These are phyloP conservation scores for Claviceps humidiphila DNA, from an alignment of 2,329 filamentous ascomycete genomes.

Conservation along the genomic window DNA sequence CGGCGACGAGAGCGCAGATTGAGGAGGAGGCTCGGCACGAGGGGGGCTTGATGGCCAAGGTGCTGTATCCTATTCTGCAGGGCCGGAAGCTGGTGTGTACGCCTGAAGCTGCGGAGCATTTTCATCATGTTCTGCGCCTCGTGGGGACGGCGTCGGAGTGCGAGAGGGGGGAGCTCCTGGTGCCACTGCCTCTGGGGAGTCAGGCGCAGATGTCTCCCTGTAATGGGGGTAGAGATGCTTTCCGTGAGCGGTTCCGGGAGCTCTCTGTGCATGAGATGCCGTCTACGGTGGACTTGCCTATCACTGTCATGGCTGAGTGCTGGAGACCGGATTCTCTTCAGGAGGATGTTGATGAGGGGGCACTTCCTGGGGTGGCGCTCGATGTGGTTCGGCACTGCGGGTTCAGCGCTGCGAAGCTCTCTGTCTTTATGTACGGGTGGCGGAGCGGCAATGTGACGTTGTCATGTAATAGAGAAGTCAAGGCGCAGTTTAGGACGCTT, in stretches of 20 bases:
- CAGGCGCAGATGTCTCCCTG: no score
- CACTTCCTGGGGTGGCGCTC: constrained; percentile 20
- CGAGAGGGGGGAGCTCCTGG: constrained; percentile 21
- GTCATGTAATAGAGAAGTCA: constrained; percentile 28
- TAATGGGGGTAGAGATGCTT: no score
- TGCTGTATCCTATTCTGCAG: constrained; percentile 22
- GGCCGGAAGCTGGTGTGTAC: constrained; percentile 24
- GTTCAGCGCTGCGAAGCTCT: constrained; percentile 24
- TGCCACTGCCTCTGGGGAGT: constrained; percentile 12
- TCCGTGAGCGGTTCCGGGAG: constrained; percentile 16
- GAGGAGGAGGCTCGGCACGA: constrained; percentile 19
- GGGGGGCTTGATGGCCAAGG: constrained; percentile 19
- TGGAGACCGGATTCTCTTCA: constrained; percentile 17
- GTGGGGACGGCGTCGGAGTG: constrained; percentile 25
- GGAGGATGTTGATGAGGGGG: constrained; percentile 11
- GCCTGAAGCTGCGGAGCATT: constrained; percentile 24
- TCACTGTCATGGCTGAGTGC: constrained; percentile 17
- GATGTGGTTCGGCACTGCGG: constrained; percentile 19
- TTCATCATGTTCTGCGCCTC: constrained; percentile 22
- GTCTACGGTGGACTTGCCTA: constrained; percentile 19
- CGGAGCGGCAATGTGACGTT: constrained; percentile 19
- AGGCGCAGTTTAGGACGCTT: constrained; percentile 22
- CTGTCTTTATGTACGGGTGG: constrained; percentile 28
- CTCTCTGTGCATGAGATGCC: constrained; percentile 22
- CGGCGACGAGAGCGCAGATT: constrained; percentile 20